Base-by-base conservation (phyloP, 257 asterid species). In the Salvia hispanica region DNA sequence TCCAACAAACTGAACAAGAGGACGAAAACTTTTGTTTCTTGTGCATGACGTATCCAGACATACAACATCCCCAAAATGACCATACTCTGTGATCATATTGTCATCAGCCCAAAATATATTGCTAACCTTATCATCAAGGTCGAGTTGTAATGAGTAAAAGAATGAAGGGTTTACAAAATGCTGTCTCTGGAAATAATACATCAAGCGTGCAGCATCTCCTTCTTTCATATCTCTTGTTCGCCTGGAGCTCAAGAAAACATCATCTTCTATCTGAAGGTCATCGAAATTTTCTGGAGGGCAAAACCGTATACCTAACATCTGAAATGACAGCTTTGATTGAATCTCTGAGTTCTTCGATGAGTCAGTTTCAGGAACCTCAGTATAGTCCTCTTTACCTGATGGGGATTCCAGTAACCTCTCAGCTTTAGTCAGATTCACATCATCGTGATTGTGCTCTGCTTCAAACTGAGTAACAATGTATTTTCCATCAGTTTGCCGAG, bases 31-130 rank as follows among this genome's bases (percentile, higher is more conserved):
- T 9, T 65, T 63, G 59, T 72, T 81, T 69, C 81, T 70, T 31
- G 65, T 62, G 57, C 82, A 82, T 37, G 86, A 76, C 14, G 85
- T 78, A 72, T 86, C 90, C 34, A 86, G 75, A 67, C 85, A 82
- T 60, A 84, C 84, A 64, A 86, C 90, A 64, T 86, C 84, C 51
- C 92, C 88, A 62, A 82, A 82, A 54, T 79, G 81, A 44, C 79
- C 79, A 72, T 82, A 84, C 55, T 82, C 87, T 66, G 72, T 63
- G 66, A 84, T 62, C 90, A 82, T 82, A 44, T 81, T 70, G 69
- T 84, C 82, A 62, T 84, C 87, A 43, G 87, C 85, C 90, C 90
- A 84, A 76, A 82, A 84, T 71, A 84, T 76, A 77, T 84, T 84
- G 85, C 84, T 84, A 67, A 84, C 69, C 77, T 79, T 84, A 78